Evolutionary conservation across 129 eudicot genomes (phyloP).

Genomic region (Dittrichia graveolens): DNA sequence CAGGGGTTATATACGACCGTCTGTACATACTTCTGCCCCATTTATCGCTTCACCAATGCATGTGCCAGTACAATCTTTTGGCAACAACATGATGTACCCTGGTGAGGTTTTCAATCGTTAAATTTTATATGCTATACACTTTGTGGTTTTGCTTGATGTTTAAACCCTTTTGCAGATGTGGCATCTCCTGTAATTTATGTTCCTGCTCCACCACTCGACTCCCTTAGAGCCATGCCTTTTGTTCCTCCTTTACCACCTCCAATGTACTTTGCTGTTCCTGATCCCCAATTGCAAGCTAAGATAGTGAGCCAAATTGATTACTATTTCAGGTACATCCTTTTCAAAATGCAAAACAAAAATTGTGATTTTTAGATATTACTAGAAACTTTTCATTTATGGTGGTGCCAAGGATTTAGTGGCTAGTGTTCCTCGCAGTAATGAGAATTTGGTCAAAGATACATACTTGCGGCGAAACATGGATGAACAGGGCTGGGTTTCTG

Average conservation of each 20-base stretch:
- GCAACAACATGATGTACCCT: constrained; percentile 62
- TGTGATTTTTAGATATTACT: neutral
- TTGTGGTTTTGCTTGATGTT: constrained; percentile 23
- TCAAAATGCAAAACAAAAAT: neutral
- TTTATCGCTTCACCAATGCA: constrained; percentile 52
- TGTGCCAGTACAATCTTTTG: constrained; percentile 56
- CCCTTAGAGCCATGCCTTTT: constrained; percentile 53
- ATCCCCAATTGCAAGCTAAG: constrained; percentile 57
- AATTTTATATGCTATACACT: constrained; percentile 5
- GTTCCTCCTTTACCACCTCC: constrained; percentile 52
- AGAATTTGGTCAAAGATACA: constrained; percentile 74
- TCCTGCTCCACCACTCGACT: constrained; percentile 46
- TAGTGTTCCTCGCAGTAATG: constrained; percentile 59
- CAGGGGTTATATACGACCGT: constrained; percentile 54
- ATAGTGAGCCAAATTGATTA: constrained; percentile 79
- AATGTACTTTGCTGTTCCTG: constrained; percentile 48
- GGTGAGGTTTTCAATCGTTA: constrained; percentile 46
- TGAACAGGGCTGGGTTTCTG: constrained; percentile 89
- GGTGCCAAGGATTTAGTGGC: constrained; percentile 5
- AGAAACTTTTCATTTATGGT: constrained; percentile 9
- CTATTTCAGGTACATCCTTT: constrained; percentile 69
- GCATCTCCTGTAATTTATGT: constrained; percentile 46
- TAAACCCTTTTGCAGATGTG: constrained; percentile 48
- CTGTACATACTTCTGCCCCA: constrained; percentile 50
- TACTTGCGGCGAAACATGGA: constrained; percentile 82